Percentiles rank a stretch among this genome's conserved stretches.
Conservation (phyloP, 2,329 filamentous ascomycete genomes). For the Aureobasidium sp. region DNA sequence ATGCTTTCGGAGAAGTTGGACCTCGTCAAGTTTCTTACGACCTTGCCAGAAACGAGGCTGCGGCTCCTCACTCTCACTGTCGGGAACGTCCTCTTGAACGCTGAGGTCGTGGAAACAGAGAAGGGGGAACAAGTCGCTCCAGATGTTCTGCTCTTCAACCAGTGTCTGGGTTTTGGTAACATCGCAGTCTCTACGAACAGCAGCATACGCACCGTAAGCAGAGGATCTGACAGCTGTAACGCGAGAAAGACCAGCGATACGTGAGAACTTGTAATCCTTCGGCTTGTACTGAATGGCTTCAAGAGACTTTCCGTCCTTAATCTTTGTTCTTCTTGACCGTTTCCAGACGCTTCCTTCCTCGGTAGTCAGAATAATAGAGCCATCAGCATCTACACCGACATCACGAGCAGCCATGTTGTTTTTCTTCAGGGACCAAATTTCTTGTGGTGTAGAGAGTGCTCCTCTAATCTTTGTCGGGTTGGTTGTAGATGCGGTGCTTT, state of each 20-base stretch:
- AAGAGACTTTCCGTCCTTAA: conserved; percentile 69
- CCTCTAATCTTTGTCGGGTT: conserved; percentile 92
- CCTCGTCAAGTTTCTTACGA: conserved; percentile 48
- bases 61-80: conserved; percentile 50
- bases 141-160: conserved; percentile 73
- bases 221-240: conserved; percentile 89
- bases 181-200: conserved; percentile 85
- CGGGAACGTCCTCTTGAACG: conserved; percentile 40
- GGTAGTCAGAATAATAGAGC: conserved; percentile 94
- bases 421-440: conserved; percentile 91
- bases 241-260: conserved; percentile 88
- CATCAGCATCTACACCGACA: conserved; percentile 90
- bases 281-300: conserved; percentile 64
- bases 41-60: conserved; percentile 55
- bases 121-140: conserved; percentile 77
- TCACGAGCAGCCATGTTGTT: conserved; percentile 86
- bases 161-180: conserved; percentile 78
- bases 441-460: conserved; percentile 79
- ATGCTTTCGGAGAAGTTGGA: conserved; percentile 60
- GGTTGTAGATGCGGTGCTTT: conserved; percentile 81
- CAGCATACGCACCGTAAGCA: conserved; percentile 89
- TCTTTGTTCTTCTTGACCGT: conserved; percentile 82
- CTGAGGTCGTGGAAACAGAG: conserved; percentile 71
- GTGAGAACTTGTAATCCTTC: conserved; percentile 96
- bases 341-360: conserved; percentile 94